Conservation (phyloP, 192 early-diverging fungal species). For the Mortierella hygrophila region DNA sequence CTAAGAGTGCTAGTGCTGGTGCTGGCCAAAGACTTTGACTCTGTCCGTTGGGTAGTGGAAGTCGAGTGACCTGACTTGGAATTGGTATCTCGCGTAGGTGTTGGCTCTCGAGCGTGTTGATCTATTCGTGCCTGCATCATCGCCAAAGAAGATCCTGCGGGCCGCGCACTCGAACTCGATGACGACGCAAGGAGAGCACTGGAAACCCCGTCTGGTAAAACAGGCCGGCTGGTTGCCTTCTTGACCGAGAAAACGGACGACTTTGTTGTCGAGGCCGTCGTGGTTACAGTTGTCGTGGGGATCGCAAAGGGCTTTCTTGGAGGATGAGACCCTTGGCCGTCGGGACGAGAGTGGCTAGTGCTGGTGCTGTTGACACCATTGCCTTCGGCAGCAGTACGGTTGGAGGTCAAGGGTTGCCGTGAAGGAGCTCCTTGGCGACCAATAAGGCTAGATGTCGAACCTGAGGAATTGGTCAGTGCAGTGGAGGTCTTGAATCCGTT, state of each 20-base stretch:
- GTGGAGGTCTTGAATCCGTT: not conserved
- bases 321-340: not conserved
- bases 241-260: constrained; percentile 24
- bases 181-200: not conserved
- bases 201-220: constrained; percentile 27
- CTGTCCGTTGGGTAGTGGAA: not conserved
- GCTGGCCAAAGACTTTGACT: not conserved
- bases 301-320: constrained; percentile 15
- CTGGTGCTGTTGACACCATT: constrained; percentile 1
- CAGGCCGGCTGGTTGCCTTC: constrained; percentile 16
- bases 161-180: not conserved
- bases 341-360: constrained; percentile 14
- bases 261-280: constrained; percentile 2
- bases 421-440: constrained; percentile 19
- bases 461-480: not conserved
- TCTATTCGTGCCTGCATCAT: constrained; percentile 4
- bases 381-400: not conserved
- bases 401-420: constrained; percentile 14
- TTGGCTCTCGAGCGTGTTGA: not conserved
- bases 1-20: not conserved
- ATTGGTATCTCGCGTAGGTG: not conserved
- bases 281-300: not conserved
- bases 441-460: not conserved
- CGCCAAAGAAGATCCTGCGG: not conserved
- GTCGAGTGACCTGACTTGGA: not conserved